Base-by-base conservation (phyloP, 2,329 filamentous ascomycete species). In the Chaetothyriales sp. region DNA sequence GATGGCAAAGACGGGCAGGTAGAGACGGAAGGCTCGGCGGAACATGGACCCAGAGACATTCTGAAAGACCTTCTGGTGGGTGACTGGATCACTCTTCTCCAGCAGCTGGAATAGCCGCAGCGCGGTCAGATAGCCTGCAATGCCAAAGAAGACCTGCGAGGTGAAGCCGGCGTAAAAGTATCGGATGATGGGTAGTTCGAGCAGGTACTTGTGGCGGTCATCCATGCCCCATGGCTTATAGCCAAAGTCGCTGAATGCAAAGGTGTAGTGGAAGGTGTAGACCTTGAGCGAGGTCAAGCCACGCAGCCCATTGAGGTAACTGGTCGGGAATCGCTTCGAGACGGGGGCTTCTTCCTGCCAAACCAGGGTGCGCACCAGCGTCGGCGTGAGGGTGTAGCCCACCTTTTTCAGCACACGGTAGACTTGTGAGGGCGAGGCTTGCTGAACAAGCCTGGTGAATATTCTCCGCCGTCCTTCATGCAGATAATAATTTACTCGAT, bases 111-210 rank as follows among this genome's bases (percentile, higher is more conserved):
- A 68, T 8, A 60, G 46, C 18, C 58, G 56, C 26, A 59, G 46
- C 15, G 70, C 70, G 39, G 72, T 63, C 32, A 72, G 65, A 51
- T 73, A 73, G 48, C 70, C 70, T 5, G 69, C 71, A 20, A 73
- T 66, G 32, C 72, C 67, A 55, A 73, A 73, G 61, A 73, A 73
- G 53, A 71, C 66, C 53, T 72, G 69, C 12, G 58, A 56, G 3
- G 58, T 58, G 47, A 60, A 60, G 20, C 70, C 69, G 3, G 68
- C 66, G 50, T 69, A 68, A 22, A 70, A 55, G 57, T 70, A 62
- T 47, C 70, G 67, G n/a, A 72, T 51, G 54, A 71, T 63, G 9
- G 69, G 69, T 3, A 71, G 57, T 53, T 70, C 67, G n/a, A 58
- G 51, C 15, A 57, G n/a, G 28, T 59, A 54, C 8, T 39, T 50